Conservation (phyloP, 1,139 yeast genomes). For the Yamadazyma oceani region DNA sequence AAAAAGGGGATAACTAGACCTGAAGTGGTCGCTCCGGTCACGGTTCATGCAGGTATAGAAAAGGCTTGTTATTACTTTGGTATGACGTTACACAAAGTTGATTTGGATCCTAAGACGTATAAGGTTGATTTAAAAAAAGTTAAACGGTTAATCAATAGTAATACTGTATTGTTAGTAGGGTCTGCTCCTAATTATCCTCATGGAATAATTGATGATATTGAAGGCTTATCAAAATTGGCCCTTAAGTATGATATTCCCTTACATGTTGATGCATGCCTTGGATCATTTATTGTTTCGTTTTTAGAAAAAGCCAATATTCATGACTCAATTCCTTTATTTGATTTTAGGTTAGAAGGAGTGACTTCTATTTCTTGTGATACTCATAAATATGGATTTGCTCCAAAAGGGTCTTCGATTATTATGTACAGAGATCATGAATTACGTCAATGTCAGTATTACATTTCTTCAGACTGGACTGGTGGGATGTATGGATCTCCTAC, state of each 20-base stretch:
- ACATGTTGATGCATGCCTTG: conserved; percentile 95
- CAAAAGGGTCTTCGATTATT: conserved; percentile 91
- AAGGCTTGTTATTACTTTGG: conserved; percentile 92
- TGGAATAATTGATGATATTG: conserved; percentile 90
- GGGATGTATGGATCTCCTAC: conserved; percentile 97
- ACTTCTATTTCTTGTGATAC: conserved; percentile 97
- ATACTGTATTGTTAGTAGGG: conserved; percentile 83
- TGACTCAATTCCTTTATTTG: conserved; percentile 59
- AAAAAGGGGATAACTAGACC: conserved; percentile 66
- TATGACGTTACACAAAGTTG: conserved; percentile 80
- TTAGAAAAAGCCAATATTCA: conserved; percentile 62
- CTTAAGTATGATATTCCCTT: conserved; percentile 65
- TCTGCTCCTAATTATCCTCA: conserved; percentile 98
- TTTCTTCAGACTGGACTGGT: conserved; percentile 86
- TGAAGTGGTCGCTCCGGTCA: conserved; percentile 84
- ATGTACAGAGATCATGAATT: conserved; percentile 74
- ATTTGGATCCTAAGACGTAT: conserved; percentile 65
- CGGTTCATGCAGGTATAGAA: conserved; percentile 94
- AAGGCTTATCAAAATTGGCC: conserved; percentile 68
- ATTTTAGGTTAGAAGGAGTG: conserved; percentile 89
- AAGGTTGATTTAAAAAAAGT: conserved; percentile 69
- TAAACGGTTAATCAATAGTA: conserved; percentile 62
- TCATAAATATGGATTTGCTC: conserved; percentile 97
- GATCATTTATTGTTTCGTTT: conserved; percentile 86
- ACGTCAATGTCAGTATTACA: conserved; percentile 81